Conservation (phyloP, 1,284 basidiomycete species). For the Naganishia albida region DNA sequence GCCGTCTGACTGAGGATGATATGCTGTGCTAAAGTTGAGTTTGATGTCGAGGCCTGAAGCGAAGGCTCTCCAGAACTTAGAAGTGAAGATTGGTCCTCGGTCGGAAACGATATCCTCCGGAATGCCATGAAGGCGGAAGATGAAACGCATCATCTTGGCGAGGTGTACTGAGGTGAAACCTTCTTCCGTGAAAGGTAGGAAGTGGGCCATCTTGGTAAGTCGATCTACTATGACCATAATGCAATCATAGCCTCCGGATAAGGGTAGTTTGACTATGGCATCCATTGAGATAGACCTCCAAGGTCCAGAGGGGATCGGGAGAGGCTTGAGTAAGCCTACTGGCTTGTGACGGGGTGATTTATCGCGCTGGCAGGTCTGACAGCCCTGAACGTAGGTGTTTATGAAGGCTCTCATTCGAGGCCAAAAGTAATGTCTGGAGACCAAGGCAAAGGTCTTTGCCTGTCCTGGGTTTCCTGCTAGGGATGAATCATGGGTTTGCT, state of each 20-base stretch:
- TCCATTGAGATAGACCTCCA: constrained; percentile 58
- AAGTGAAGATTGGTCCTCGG: constrained; percentile 42
- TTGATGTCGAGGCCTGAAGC: constrained; percentile 30
- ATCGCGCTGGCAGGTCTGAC: constrained; percentile 55
- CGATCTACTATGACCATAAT: constrained; percentile 57
- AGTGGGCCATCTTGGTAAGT: constrained; percentile 55
- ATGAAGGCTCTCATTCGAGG: constrained; percentile 37
- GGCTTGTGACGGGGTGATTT: constrained; percentile 47
- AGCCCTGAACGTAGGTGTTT: constrained; percentile 42
- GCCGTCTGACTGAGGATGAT: constrained; percentile 57
- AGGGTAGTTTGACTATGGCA: constrained; percentile 56
- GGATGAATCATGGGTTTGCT: constrained; percentile 38
- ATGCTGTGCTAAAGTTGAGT: constrained; percentile 43
- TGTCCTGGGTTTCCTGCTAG: constrained; percentile 56
- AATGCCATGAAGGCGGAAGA: constrained; percentile 36
- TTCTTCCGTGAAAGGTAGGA: constrained; percentile 47
- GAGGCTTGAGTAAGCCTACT: constrained; percentile 52
- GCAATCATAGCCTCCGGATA: constrained; percentile 49
- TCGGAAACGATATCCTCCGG: constrained; percentile 46
- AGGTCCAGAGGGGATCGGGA: constrained; percentile 53
- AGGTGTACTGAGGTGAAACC: constrained; percentile 8
- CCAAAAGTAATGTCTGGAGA: constrained; percentile 43
- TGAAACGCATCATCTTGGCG: constrained; percentile 13
- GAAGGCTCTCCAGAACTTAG: constrained; percentile 38
- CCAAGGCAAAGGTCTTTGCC: constrained; percentile 47